Percentiles rank a stretch among this genome's conserved stretches.
Conservation (phyloP, 345 rosid genomes). For the Citropsis articulata region DNA sequence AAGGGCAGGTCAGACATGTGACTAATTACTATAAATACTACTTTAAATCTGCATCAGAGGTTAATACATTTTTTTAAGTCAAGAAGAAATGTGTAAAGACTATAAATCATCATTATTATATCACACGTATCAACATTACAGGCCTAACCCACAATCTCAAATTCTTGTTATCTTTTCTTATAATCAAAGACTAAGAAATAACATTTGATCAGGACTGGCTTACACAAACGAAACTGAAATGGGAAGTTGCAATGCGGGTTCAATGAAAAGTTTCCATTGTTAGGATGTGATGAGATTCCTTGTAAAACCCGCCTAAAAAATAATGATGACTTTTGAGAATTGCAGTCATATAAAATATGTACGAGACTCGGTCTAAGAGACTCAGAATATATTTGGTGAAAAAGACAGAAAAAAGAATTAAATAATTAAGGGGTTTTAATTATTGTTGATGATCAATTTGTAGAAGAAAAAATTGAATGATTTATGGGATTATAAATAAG, state of each 20-base stretch:
- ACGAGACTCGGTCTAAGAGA: background rate
- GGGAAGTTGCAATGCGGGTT: background rate
- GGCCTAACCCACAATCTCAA: conserved; percentile 6
- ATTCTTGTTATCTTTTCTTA: background rate
- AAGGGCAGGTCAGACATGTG: conserved; percentile 27
- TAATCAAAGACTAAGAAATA: background rate
- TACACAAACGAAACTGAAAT: background rate
- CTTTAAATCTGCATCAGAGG: conserved; percentile 12
- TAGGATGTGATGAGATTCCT: conserved; percentile 7
- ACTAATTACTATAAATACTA: conserved; percentile 7
- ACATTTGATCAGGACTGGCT: no score
- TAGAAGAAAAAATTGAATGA: background rate
- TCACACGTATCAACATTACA: background rate
- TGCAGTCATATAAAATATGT: background rate
- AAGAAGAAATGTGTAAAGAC: background rate
- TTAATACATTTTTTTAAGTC: background rate
- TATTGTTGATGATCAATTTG: background rate
- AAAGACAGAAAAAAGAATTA: conserved; percentile 1
- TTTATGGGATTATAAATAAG: background rate
- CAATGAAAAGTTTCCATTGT: background rate
- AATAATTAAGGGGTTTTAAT: background rate
- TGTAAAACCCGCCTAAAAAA: background rate
- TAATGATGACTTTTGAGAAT: background rate
- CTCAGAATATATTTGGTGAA: background rate
- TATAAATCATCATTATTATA: background rate